These are phyloP conservation scores for Hypoxylon sp. DNA, from an alignment of 2,329 filamentous ascomycete species.

Conservation along the genomic window DNA sequence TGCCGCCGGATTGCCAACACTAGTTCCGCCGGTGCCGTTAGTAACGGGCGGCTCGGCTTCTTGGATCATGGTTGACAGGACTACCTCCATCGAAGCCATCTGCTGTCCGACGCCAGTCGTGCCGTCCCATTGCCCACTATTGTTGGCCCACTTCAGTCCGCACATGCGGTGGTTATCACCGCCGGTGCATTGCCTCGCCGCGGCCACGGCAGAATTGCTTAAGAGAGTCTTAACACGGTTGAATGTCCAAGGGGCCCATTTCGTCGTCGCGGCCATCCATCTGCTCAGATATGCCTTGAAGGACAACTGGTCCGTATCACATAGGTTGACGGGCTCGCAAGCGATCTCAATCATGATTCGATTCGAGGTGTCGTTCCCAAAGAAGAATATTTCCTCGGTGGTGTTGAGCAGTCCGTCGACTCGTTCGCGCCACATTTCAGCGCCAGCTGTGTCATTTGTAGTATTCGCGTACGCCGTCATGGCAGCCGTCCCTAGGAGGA, in stretches of 20 bases:
- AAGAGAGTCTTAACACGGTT: slow-evolving; percentile 68
- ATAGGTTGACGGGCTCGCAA: slow-evolving; percentile 73
- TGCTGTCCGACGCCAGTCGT: slow-evolving; percentile 76
- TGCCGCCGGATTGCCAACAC: slow-evolving; percentile 62
- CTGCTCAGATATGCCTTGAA: slow-evolving; percentile 75
- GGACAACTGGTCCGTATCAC: slow-evolving; percentile 73
- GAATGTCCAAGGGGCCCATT: slow-evolving; percentile 74
- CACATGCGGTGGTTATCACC: slow-evolving; percentile 71
- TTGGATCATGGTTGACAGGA: slow-evolving; percentile 72
- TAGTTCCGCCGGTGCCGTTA: slow-evolving; percentile 64
- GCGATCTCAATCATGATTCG: slow-evolving; percentile 74
- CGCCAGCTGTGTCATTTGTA: slow-evolving; percentile 49
- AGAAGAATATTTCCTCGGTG: slow-evolving; percentile 69
- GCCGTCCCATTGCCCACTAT: slow-evolving; percentile 68
- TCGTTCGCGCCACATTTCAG: slow-evolving; percentile 69
- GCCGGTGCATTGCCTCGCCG: slow-evolving; percentile 70
- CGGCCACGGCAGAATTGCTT: slow-evolving; percentile 69
- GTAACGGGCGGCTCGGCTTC: slow-evolving; percentile 58
- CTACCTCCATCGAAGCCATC: slow-evolving; percentile 77
- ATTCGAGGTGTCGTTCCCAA: slow-evolving; percentile 61
- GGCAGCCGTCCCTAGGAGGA: slow-evolving; percentile 75
- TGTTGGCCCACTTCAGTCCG: slow-evolving; percentile 71
- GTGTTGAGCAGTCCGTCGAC: slow-evolving; percentile 70
- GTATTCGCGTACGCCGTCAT: slow-evolving; percentile 75
- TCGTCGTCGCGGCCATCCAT: slow-evolving; percentile 73